Evolutionary conservation across 805 yeast genomes (phyloP).

Genomic region (Lachancea nothofagi): DNA sequence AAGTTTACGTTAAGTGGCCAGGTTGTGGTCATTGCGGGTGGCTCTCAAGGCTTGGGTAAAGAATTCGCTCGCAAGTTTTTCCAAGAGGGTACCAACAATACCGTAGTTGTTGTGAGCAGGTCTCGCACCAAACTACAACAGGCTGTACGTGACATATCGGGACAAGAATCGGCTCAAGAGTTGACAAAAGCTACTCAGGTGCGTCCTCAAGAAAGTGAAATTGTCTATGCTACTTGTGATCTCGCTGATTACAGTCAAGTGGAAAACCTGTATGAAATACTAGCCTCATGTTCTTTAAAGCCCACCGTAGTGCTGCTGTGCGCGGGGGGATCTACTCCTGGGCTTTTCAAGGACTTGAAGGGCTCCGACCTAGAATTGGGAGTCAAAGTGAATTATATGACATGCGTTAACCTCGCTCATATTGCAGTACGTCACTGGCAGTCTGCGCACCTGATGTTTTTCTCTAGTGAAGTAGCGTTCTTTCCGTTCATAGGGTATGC

Average conservation of each 20-base stretch:
- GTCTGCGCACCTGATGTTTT: slow-evolving; percentile 48
- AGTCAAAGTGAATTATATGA: slow-evolving; percentile 61
- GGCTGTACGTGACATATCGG: slow-evolving; percentile 42
- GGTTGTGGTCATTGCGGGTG: slow-evolving; percentile 79
- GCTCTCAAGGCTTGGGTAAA: slow-evolving; percentile 89
- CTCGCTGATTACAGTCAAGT: slow-evolving; percentile 51
- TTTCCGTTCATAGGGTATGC: slow-evolving; percentile 89
- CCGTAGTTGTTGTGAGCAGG: slow-evolving; percentile 71
- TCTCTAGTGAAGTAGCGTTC: slow-evolving; percentile 74
- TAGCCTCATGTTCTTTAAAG: slow-evolving; percentile 26
- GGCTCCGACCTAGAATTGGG: slow-evolving; percentile 56
- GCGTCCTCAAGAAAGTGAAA: slow-evolving; percentile 20
- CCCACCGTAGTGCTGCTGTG: slow-evolving; percentile 81
- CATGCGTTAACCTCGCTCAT: slow-evolving; percentile 69
- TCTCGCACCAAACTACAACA: slow-evolving; percentile 52
- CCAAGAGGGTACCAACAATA: slow-evolving; percentile 11
- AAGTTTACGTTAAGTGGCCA: slow-evolving; percentile 38
- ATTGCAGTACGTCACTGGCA: slow-evolving; percentile 42
- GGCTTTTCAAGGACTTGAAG: slow-evolving; percentile 63
- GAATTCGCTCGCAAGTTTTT: slow-evolving; percentile 61
- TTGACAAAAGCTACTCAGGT: slow-evolving; percentile 17
- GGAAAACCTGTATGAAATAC: slow-evolving; percentile 24
- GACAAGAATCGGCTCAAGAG: slow-evolving; percentile 13
- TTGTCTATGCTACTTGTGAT: slow-evolving; percentile 56
- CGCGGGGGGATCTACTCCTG: slow-evolving; percentile 83